Base-by-base conservation (phyloP, 2,329 filamentous ascomycete species). In the Trichoderma lentiforme region DNA sequence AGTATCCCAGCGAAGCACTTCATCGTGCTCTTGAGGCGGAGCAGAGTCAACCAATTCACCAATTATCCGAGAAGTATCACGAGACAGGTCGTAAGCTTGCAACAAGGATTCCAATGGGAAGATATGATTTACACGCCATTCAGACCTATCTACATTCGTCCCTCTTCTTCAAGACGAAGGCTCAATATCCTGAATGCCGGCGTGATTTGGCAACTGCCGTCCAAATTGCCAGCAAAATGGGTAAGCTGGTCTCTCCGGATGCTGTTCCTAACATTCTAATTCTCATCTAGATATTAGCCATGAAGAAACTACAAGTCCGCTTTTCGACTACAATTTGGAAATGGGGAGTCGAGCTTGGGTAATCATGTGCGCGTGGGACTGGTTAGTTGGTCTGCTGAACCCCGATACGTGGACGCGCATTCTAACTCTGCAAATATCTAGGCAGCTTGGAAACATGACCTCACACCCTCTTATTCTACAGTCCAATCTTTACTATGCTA, bases 161-260 rank as follows among this genome's bases (percentile, higher is more conserved):
- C 71, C 81, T 79, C 69, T 83, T 80, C 81, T 81, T 79, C 71
- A 82, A 81, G 66, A 78, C 79, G 1, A 80, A 82, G 64, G 79
- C 78, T 47, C 78, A 78, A 5, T 82, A 82, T 47, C 74, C 80
- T 12, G 81, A 83, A 72, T 80, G 76, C 71, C 82, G 81, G 81
- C 80, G 82, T 72, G 78, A 81, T 6, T 73, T 83, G 14, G 79
- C 78, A 66, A 72, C 77, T 28, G 81, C 81, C 8, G 78, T 83
- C 30, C 74, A 79, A 28, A 80, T 53, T 12, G 47, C 47, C n/a
- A 24, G 47, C n/a, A 24, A 80, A 65, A 69, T 83, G 21, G 78
- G 80, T 80, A 74, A 26, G 53, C 7, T 28, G 6, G 24, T 28
- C 4, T 57, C 7, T 18, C 12, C 15, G 8, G 3, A 30, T 58